A percentile compares a stretch with the other conserved stretches of the same genome.
Evolutionary conservation across 1,139 yeast genomes (phyloP).

Genomic region (Magnusiomyces tetraspermus): DNA sequence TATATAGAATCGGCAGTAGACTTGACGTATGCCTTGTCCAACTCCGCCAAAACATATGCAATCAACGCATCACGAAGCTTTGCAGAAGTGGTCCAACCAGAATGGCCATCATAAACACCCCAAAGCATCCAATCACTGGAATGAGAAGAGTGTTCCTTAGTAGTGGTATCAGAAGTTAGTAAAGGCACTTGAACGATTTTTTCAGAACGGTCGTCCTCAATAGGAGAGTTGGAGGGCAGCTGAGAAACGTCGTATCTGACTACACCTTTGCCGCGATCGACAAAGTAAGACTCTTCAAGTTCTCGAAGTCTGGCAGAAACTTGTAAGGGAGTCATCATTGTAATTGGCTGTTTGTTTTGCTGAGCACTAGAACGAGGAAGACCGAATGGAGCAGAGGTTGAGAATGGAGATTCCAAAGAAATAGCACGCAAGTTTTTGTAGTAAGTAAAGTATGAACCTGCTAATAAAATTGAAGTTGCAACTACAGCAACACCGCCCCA

Average conservation of each 20-base stretch:
- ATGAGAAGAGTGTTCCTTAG: background rate
- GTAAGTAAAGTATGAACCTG: conserved; percentile 13
- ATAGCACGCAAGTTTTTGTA: conserved; percentile 3
- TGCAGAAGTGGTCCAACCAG: conserved; percentile 90
- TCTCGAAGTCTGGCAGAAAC: conserved; percentile 62
- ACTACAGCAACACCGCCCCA: conserved; percentile 11
- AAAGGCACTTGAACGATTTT: conserved; percentile 76
- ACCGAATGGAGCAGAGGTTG: conserved; percentile 13
- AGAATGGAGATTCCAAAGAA: conserved; percentile 10
- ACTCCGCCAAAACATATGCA: conserved; percentile 64
- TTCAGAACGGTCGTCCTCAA: conserved; percentile 89
- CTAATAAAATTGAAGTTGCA: conserved; percentile 10
- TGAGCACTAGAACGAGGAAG: conserved; percentile 11
- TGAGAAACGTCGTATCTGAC: conserved; percentile 82
- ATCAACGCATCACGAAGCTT: conserved; percentile 73
- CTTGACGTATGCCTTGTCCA: conserved; percentile 54
- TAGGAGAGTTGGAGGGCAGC: conserved; percentile 83
- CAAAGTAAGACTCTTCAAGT: conserved; percentile 69
- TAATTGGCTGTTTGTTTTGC: conserved; percentile 12
- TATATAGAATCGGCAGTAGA: conserved; percentile 27
- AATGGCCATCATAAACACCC: conserved; percentile 95
- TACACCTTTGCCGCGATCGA: conserved; percentile 84
- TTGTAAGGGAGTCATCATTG: conserved; percentile 57
- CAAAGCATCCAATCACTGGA: conserved; percentile 88
- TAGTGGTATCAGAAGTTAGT: conserved; percentile 13